phyloP scores from a whole-genome alignment of 2,329 filamentous ascomycete genomes.

The Stromatinia cepivora region DNA sequence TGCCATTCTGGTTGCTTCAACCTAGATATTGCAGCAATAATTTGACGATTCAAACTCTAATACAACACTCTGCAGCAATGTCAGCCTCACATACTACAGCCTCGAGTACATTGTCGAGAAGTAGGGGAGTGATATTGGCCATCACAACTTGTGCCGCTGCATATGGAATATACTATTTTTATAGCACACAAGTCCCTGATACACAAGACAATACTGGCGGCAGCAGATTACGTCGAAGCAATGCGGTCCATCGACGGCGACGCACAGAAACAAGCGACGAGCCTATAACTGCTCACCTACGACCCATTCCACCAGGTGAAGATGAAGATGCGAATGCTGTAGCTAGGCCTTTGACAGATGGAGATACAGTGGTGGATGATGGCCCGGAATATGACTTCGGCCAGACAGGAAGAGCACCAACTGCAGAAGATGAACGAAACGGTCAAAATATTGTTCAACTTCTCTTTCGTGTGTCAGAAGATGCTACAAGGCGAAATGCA shows the following conservation, averaged over 20 bases:
- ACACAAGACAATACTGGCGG: neutral
- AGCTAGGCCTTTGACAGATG: constrained; percentile 36
- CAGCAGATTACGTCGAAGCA: constrained; percentile 59
- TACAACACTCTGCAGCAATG: constrained; percentile 29
- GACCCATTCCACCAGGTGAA: neutral
- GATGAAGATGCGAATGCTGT: constrained; percentile 40
- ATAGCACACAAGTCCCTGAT: constrained; percentile 40
- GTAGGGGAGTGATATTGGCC: constrained; percentile 56
- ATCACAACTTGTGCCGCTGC: constrained; percentile 57
- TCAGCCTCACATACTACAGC: constrained; percentile 49
- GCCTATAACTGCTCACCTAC: neutral
- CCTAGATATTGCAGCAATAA: neutral
- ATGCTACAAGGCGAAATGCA: constrained; percentile 82
- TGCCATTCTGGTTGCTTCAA: constrained; percentile 14
- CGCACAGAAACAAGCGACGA: constrained; percentile 7
- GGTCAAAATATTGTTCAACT: constrained; percentile 83
- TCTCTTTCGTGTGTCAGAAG: constrained; percentile 89
- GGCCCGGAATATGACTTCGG: constrained; percentile 30
- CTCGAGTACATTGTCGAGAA: constrained; percentile 54
- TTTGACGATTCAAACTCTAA: neutral
- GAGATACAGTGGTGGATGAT: constrained; percentile 41
- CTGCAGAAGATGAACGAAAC: constrained; percentile 42
- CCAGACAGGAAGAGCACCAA: constrained; percentile 24
- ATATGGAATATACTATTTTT: constrained; percentile 60
- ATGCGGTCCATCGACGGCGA: constrained; percentile 59